Evolutionary conservation across 2,329 filamentous ascomycete genomes (phyloP).

Genomic region (Zymoseptoria tritici): DNA sequence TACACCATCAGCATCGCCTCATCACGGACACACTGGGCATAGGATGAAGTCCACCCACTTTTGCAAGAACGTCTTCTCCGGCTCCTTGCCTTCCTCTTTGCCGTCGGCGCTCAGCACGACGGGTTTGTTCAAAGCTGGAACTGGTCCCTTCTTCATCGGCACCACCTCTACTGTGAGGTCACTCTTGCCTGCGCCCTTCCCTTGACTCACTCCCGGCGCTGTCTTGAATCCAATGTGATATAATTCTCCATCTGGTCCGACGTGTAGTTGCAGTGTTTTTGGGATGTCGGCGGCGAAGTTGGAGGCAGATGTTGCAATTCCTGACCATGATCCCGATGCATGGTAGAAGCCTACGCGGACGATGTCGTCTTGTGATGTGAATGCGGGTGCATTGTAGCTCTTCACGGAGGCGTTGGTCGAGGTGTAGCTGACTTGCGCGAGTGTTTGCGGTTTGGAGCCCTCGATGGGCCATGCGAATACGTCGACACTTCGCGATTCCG

Average conservation of each 20-base stretch:
- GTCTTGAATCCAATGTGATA: conserved; percentile 41
- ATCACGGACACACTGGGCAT: not conserved
- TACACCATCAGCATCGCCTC: conserved; percentile 11
- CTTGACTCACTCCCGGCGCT: conserved; percentile 15
- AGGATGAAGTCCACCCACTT: conserved; percentile 34
- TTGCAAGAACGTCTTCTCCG: conserved; percentile 45
- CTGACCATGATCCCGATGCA: conserved; percentile 33
- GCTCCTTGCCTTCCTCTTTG: conserved; percentile 40
- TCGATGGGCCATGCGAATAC: conserved; percentile 32
- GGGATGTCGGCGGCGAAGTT: conserved; percentile 36
- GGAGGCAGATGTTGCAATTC: conserved; percentile 39
- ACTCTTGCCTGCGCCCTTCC: conserved; percentile 23
- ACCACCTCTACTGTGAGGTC: conserved; percentile 38
- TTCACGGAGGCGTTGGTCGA: conserved; percentile 34
- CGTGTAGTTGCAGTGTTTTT: conserved; percentile 38
- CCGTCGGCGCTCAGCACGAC: conserved; percentile 51
- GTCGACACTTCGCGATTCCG: conserved; percentile 22
- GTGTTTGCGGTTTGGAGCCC: conserved; percentile 31
- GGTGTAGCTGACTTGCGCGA: conserved; percentile 39
- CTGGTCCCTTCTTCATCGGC: conserved; percentile 32
- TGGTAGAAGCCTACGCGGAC: conserved; percentile 40
- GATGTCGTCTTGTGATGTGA: conserved; percentile 31
- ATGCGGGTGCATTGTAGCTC: conserved; percentile 30
- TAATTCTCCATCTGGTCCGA: conserved; percentile 37
- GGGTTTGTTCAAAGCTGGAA: conserved; percentile 45